Percentiles rank a stretch among this genome's conserved stretches.
phyloP scores from a whole-genome alignment of 2,329 filamentous ascomycete genomes.

The Coniochaeta sp. region DNA sequence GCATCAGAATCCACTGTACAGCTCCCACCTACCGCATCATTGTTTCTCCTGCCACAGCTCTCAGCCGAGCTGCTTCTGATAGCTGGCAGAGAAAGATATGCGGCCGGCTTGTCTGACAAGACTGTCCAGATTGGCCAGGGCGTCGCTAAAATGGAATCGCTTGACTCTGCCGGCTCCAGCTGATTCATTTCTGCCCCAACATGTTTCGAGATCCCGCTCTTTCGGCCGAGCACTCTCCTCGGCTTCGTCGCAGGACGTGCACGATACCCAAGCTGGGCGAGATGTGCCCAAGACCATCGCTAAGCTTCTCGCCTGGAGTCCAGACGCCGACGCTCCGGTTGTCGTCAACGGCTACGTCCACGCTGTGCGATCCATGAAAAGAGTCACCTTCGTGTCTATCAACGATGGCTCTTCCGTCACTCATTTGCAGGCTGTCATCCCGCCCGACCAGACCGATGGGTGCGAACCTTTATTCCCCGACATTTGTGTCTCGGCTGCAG shows the following conservation, averaged over 20 bases:
- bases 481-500: conserved; percentile 14
- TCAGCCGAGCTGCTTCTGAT: neutral
- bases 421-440: conserved; percentile 73
- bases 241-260: neutral
- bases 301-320: conserved; percentile 47
- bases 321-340: conserved; percentile 36
- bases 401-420: conserved; percentile 80
- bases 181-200: neutral
- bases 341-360: conserved; percentile 73
- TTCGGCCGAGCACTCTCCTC: conserved; percentile 2
- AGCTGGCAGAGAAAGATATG: neutral
- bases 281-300: conserved; percentile 38
- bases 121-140: conserved; percentile 1
- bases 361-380: conserved; percentile 81
- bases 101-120: neutral
- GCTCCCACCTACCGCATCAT: neutral
- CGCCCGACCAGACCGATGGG: conserved; percentile 64
- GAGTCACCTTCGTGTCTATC: conserved; percentile 73
- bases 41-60: neutral
- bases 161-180: neutral
- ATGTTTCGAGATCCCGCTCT: conserved; percentile 1
- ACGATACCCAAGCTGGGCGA: neutral
- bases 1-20: neutral
- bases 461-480: conserved; percentile 35
- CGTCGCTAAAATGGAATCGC: neutral